A percentile compares a stretch with the other conserved stretches of the same genome.
phyloP scores from a whole-genome alignment of 768 basidiomycete genomes.

The Collybia nuda region DNA sequence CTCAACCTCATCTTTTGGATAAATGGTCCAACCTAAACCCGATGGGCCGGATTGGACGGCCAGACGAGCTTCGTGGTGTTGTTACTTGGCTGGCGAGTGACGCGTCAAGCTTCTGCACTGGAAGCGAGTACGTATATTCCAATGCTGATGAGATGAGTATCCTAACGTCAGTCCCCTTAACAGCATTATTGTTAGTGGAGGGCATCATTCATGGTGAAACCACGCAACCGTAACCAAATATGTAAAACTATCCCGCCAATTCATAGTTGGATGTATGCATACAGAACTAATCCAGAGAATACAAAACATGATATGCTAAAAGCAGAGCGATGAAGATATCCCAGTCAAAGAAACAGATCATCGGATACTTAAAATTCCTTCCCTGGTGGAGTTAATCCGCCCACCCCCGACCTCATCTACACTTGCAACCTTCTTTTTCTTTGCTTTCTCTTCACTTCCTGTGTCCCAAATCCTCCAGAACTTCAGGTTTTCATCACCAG shows the following conservation, averaged over 20 bases:
- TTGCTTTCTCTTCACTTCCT: slow-evolving; percentile 39
- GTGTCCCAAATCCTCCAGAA: slow-evolving; percentile 91
- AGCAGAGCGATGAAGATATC: not conserved
- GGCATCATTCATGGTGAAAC: slow-evolving; percentile 61
- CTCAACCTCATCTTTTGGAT: slow-evolving; percentile 56
- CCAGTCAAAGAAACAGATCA: slow-evolving; percentile 12
- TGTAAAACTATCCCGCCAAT: not conserved
- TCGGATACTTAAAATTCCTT: slow-evolving; percentile 49
- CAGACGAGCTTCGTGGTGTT: slow-evolving; percentile 74
- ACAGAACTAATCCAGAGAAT: not conserved
- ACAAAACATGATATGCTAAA: not conserved
- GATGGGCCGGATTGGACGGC: slow-evolving; percentile 65
- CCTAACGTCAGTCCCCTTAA: slow-evolving; percentile 1
- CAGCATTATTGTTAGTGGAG: slow-evolving; percentile 63
- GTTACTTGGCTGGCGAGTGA: slow-evolving; percentile 72
- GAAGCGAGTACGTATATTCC: slow-evolving; percentile 66
- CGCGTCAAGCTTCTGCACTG: slow-evolving; percentile 77
- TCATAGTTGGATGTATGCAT: not conserved
- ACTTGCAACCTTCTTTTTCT: slow-evolving; percentile 48
- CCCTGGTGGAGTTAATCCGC: slow-evolving; percentile 45
- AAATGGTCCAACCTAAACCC: slow-evolving; percentile 75
- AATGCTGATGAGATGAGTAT: not conserved
- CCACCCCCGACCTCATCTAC: slow-evolving; percentile 35
- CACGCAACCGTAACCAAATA: not conserved
- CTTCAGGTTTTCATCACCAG: slow-evolving; percentile 95